These are phyloP conservation scores for Acorus gramineus DNA, from an alignment of 106 monocot genomes.

Conservation along the genomic window DNA sequence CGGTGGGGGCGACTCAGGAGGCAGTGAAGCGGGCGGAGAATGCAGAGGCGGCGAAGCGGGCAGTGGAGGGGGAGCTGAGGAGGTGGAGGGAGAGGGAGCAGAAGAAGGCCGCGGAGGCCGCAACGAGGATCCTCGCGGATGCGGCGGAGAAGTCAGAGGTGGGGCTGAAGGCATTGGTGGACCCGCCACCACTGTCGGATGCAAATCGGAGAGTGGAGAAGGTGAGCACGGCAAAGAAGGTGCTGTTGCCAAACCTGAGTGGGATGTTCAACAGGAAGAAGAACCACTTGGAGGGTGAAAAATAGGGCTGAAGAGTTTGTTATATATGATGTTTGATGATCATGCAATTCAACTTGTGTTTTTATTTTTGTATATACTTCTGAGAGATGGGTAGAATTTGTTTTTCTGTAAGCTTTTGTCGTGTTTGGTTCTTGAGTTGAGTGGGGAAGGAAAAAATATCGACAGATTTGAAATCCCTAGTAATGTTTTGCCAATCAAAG, in stretches of 20 bases:
- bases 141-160: conserved; percentile 9
- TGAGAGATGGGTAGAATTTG: no score
- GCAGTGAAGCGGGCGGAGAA: conserved; percentile 61
- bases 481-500: no score
- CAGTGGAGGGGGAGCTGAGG: conserved; percentile 58
- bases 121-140: conserved; percentile 18
- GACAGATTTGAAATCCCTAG: no score
- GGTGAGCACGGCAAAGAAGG: conserved; percentile 11
- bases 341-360: no score
- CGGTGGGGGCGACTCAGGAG: conserved; percentile 37
- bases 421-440: no score
- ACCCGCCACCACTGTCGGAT: background rate
- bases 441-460: no score
- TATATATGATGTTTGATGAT: no score
- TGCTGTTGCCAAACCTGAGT: conserved; percentile 23
- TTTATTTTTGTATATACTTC: no score
- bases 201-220: conserved; percentile 3
- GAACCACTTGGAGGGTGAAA: conserved; percentile 16
- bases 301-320: no score
- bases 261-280: conserved; percentile 43
- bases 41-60: conserved; percentile 67
- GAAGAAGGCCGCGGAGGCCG: conserved; percentile 35
- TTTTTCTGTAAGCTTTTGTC: no score
- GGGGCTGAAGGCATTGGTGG: conserved; percentile 4
- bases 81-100: conserved; percentile 64